Base-by-base conservation (phyloP, 2,329 filamentous ascomycete genomes). In the Geoglossum cookeanum region DNA sequence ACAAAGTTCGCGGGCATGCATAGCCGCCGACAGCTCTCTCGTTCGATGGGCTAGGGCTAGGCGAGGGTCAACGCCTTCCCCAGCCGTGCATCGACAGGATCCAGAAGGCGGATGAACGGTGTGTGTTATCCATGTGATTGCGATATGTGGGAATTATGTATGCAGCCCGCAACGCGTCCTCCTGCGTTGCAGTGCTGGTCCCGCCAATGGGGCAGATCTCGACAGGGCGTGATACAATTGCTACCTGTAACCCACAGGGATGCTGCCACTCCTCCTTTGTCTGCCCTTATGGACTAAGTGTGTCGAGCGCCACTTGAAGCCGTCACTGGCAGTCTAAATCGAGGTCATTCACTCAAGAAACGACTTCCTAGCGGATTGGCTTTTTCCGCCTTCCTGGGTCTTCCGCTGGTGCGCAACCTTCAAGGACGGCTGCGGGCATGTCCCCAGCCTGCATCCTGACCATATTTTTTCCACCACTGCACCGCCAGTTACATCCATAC, bases 341-440 rank as follows among this genome's bases (percentile, higher is more conserved):
- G 49, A 53, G 49, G 37, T 53, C 49, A 35, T 35, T 53, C 17
- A 32, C 49, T 30, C 49, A 53, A 53, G 49, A 35, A 53, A 32
- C 49, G 49, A 35, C 30, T 37, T n/a, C 17, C 30, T 4, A 53
- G 49, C 49, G 49, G 37, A 35, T 22, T 53, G 33, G 49, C 11
- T 29, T 4, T 37, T 17, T 35, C 22, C 49, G 37, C 30, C 49
- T 53, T 35, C 49, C 49, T 53, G 37, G 22, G 49, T n/a, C 49
- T 53, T 37, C 49, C 49, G 49, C 49, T 35, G 30, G 49, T 53
- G 49, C 49, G 49, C 49, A 13, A 32, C 9, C 32, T 53, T 37
- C 33, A 22, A 53, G 37, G n/a, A 30, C 15, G 37, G 49, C 49
- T 33, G 30, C 32, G 49, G 22, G 49, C 9, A 32, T 32, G 48